Conservation (phyloP, 164 flowering plant species). For the Akebia trifoliata region DNA sequence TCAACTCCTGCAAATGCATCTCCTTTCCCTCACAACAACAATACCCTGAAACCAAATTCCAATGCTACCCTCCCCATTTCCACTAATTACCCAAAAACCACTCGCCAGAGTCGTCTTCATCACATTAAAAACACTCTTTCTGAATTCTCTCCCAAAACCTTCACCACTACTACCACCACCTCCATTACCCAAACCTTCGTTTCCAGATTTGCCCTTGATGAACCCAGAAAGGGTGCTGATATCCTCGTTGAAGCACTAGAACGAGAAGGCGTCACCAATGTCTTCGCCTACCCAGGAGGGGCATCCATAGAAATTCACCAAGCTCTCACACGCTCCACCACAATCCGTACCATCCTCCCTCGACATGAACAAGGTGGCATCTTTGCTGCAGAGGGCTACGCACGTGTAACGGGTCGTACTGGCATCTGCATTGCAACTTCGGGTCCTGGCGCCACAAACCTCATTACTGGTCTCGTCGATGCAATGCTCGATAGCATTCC, state of each 20-base stretch:
- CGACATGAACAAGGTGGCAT: conserved; percentile 67
- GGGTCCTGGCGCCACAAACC: conserved; percentile 74
- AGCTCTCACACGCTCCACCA: conserved; percentile 52
- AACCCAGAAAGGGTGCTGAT: conserved; percentile 62
- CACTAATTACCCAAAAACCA: neutral
- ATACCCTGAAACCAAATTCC: neutral
- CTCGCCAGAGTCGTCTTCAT: neutral
- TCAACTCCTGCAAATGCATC: too few relatives aligned
- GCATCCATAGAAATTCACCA: conserved; percentile 77
- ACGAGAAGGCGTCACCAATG: conserved; percentile 49
- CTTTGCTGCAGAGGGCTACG: conserved; percentile 72
- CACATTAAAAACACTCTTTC: conserved; percentile 10
- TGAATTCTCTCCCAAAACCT: conserved; percentile 4
- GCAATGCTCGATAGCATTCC: conserved; percentile 63
- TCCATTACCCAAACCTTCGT: conserved; percentile 7
- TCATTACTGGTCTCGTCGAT: conserved; percentile 68
- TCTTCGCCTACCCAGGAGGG: conserved; percentile 69
- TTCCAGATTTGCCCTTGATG: conserved; percentile 40
- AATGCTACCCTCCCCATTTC: neutral
- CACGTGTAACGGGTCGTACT: conserved; percentile 48
- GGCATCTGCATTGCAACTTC: conserved; percentile 79
- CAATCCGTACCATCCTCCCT: conserved; percentile 48
- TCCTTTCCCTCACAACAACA: too few relatives aligned
- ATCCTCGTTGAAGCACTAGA: conserved; percentile 73
- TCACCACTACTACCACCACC: neutral